Base-by-base conservation (phyloP, 768 basidiomycete species). In the Brasilioporus rufonigricans region DNA sequence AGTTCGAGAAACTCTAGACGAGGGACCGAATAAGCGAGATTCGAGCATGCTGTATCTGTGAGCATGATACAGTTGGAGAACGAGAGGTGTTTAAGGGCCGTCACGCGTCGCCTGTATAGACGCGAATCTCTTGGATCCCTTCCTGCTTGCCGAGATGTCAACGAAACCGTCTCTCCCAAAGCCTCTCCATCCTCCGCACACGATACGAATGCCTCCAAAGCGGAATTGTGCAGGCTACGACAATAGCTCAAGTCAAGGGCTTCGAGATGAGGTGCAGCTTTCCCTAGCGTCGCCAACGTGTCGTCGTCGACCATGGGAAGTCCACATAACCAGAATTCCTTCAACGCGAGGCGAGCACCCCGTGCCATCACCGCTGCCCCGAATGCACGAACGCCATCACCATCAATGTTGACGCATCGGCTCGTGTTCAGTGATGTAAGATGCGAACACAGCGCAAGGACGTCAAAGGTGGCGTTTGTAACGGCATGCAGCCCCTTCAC, bases 231-330 rank as follows among this genome's bases (percentile, higher is more conserved):
- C 54, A 93, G 68, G 52, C 84, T 79, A 29, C 79, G 78, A 53
- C 81, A 77, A 63, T 89, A 88, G 71, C 87, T 89, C 57, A 93
- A 71, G 69, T 95, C 93, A 21, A 95, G 74, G 18, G 91, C 81
- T 68, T 92, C 89, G 21, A 95, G 78, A 61, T 76, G 73, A 19
- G 89, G 89, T 0, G 88, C 80, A 3, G 81, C 85, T 59, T 74
- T 80, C 7, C 87, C 92, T 33, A 94, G 73, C 11, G 74, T 71
- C n/a, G 75, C 68, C 80, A 95, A 80, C 61, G 80, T 78, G 12
- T 75, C 73, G 62, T 89, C 86, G 16, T 78, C 73, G 48, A 85
- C 69, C 50, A 81, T 74, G 63, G 78, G 82, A 54, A 97, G 66
- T 1, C 89, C 91, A 8, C 82, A 86, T 26, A 93, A 57, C 23